Conservation (phyloP, 208 protist species). For the Trypanosoma caninum region DNA sequence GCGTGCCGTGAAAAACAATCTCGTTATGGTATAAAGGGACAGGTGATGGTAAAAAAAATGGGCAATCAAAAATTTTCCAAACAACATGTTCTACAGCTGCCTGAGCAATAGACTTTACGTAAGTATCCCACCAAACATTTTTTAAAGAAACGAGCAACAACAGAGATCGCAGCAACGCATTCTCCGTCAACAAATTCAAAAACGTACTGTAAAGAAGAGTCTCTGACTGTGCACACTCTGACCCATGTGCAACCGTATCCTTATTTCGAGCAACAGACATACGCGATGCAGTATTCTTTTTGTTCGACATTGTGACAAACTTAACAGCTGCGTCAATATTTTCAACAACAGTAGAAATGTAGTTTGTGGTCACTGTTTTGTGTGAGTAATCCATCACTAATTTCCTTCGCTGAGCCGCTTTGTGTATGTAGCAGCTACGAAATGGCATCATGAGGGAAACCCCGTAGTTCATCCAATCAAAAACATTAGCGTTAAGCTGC, state of each 20-base stretch:
- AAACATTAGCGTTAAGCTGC: constrained; percentile 17
- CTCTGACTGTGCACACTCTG: constrained; percentile 4
- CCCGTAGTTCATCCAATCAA: constrained; percentile 29
- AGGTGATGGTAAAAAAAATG: constrained; percentile 36
- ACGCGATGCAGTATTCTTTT: neutral
- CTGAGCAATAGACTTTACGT: constrained; percentile 49
- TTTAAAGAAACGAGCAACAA: constrained; percentile 42
- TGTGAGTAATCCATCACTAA: constrained; percentile 8
- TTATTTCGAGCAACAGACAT: neutral
- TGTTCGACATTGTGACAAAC: constrained; percentile 28
- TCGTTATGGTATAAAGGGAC: constrained; percentile 58
- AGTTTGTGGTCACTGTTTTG: neutral
- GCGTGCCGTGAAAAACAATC: constrained; percentile 37
- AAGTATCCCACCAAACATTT: constrained; percentile 68
- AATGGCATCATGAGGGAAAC: constrained; percentile 27
- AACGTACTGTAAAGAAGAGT: constrained; percentile 1
- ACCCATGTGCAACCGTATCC: neutral
- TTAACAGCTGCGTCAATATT: constrained; percentile 16
- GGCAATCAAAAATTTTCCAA: constrained; percentile 17
- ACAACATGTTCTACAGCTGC: constrained; percentile 40
- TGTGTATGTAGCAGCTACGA: constrained; percentile 15
- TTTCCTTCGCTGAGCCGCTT: constrained; percentile 11
- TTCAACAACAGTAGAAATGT: neutral
- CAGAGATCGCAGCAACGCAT: constrained; percentile 28
- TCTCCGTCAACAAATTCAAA: constrained; percentile 24